A percentile compares a stretch with the other conserved stretches of the same genome.
Conservation (phyloP, 2,329 filamentous ascomycete genomes). For the Talaromyces amestolkiae region DNA sequence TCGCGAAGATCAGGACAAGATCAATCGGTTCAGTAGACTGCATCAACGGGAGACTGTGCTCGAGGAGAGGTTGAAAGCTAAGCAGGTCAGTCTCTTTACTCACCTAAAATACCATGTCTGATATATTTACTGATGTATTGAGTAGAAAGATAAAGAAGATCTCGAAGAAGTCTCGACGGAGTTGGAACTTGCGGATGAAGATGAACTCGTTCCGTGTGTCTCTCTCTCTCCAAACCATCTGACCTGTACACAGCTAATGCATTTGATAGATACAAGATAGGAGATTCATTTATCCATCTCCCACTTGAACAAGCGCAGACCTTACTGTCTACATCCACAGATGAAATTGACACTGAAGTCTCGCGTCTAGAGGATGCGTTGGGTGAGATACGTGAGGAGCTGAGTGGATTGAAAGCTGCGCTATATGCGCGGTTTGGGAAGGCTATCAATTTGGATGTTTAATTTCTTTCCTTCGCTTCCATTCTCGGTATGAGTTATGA, state of each 20-base stretch:
- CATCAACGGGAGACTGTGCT: constrained; percentile 79
- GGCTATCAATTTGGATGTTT: constrained; percentile 95
- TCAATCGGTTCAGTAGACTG: constrained; percentile 93
- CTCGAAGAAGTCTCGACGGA: constrained; percentile 89
- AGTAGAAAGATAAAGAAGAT: constrained; percentile 96
- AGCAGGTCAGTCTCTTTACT: constrained; percentile 60
- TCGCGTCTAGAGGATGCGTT: constrained; percentile 73
- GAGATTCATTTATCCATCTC: constrained; percentile 89
- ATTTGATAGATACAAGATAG: constrained; percentile 81
- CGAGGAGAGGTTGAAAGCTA: constrained; percentile 75
- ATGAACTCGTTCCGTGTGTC: constrained; percentile 81
- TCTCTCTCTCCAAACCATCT: not conserved
- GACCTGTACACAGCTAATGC: constrained; percentile 13
- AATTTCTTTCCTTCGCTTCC: constrained; percentile 24
- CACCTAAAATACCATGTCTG: not conserved
- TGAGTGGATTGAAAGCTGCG: constrained; percentile 84
- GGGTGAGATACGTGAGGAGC: constrained; percentile 72
- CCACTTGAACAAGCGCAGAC: constrained; percentile 82
- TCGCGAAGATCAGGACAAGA: constrained; percentile 96
- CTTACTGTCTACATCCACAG: constrained; percentile 69
- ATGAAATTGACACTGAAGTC: constrained; percentile 74
- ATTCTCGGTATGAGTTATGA: not conserved
- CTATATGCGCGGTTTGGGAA: constrained; percentile 92
- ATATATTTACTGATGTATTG: not conserved
- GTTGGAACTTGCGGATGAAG: constrained; percentile 91